Evolutionary conservation across 176 grass and related monocot species (phyloP), one percentile per base, ranked within the genome.

Genomic region (Cenchrus fungigraminus): DNA sequence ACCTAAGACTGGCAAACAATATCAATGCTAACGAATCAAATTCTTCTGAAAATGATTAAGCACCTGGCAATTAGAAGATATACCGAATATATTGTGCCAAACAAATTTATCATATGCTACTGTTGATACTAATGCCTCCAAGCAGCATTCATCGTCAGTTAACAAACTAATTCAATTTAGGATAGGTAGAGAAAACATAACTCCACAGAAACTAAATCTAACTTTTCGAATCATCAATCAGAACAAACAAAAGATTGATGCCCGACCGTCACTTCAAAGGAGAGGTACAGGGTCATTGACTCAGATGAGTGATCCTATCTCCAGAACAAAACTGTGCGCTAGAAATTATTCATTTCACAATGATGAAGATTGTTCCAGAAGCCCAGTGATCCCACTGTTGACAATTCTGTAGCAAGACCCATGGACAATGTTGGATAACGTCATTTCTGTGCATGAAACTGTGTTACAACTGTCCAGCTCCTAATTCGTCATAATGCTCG

Each of bases 21-120:
- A 12, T 19, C 17, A 85, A 22, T 50, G 17, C 16, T 6, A 83
- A 37, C 22, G 64, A 78, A 71, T 71, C 25, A 85, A 37, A 54
- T 49, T 78, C 6, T 69, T 77, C 16, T 4, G 6, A 50, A 78
- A 61, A 59, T 28, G 16, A 79, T 37, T 14, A 13, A 71, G 6
- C 22, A 10, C 22, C 5, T 32, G 61, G 1, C 12, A 78, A 47
- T 34, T 49, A 49, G 8, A 57, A 59, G 37, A n/a, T 11, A 68
- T 9, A 69, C n/a, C 20, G 19, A 85, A 68, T 31, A 75, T 76
- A 0, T 59, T 46, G 9, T 47, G 22, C 12, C 4, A 34, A 10
- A 46, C 31, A 17, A 5, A 20, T 11, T 14, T 65, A 19, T 77
- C 8, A 28, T 57, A 76, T 29, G 54, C 45, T 9, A 62, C 3